Evolutionary conservation across 2,329 filamentous ascomycete genomes (phyloP).

Genomic region (Venturia oleaginea): DNA sequence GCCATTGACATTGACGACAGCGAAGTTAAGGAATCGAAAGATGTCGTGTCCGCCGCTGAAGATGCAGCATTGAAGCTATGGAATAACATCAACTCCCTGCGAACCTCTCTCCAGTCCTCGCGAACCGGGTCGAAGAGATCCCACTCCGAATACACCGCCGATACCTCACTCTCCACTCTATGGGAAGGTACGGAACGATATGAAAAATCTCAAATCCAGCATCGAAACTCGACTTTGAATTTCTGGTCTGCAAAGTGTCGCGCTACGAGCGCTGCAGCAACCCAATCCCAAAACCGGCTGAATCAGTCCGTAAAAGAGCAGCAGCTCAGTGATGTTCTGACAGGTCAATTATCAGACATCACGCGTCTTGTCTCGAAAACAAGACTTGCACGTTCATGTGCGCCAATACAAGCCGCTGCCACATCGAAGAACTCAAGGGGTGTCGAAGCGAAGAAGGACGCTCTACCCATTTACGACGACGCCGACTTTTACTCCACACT

Average conservation of each 20-base stretch:
- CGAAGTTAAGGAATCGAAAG: constrained; percentile 29
- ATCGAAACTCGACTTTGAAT: constrained; percentile 65
- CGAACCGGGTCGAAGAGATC: constrained; percentile 53
- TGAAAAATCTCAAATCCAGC: constrained; percentile 50
- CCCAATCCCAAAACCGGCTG: constrained; percentile 48
- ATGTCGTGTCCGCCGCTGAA: constrained; percentile 67
- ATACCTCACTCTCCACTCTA: constrained; percentile 54
- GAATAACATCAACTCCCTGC: constrained; percentile 66
- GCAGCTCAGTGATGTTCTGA: constrained; percentile 57
- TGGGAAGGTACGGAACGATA: constrained; percentile 62
- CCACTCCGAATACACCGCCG: constrained; percentile 38
- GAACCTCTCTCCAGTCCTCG: constrained; percentile 48
- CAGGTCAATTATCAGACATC: constrained; percentile 56
- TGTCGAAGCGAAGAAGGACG: constrained; percentile 14
- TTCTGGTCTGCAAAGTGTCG: constrained; percentile 84
- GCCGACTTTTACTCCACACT: constrained; percentile 90
- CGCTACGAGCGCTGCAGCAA: constrained; percentile 43
- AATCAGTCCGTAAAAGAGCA: constrained; percentile 48
- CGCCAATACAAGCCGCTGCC: constrained; percentile 56
- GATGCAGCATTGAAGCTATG: constrained; percentile 77
- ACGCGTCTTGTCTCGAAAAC: constrained; percentile 63
- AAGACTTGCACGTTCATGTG: constrained; percentile 65
- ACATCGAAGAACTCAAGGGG: constrained; percentile 45
- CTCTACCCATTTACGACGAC: constrained; percentile 68
- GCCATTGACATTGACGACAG: constrained; percentile 20